phyloP scores from a whole-genome alignment of 331 rosid genomes.

The Quercus phellos region DNA sequence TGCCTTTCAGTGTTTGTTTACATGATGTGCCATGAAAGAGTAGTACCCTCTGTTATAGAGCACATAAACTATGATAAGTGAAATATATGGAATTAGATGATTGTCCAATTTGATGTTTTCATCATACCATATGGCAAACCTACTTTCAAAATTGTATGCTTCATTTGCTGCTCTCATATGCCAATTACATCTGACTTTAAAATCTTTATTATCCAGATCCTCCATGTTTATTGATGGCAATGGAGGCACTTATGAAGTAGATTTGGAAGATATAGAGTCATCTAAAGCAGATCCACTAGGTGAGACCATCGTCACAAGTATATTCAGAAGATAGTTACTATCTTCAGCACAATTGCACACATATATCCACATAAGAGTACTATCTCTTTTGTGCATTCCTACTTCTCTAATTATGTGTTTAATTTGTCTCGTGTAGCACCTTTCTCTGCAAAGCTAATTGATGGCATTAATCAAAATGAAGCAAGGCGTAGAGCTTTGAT shows the following conservation, averaged over 20 bases:
- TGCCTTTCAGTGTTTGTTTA: not conserved
- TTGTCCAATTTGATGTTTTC: not conserved
- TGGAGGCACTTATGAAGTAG: constrained; percentile 59
- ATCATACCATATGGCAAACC: not conserved
- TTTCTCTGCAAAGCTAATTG: constrained; percentile 66
- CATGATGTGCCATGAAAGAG: not conserved
- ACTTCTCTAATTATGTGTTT: not conserved
- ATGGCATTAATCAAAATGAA: constrained; percentile 79
- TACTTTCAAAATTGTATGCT: not conserved
- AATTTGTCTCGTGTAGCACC: constrained; percentile 51
- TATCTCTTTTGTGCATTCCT: constrained; percentile 9
- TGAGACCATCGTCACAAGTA: constrained; percentile 7
- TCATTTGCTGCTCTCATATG: not conserved
- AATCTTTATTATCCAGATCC: constrained; percentile 42
- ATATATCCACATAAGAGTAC: not conserved
- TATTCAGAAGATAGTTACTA: not conserved
- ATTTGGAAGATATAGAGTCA: constrained; percentile 46
- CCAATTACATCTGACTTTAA: constrained; percentile 22
- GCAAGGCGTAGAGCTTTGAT: constrained; percentile 73
- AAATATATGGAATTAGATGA: not conserved
- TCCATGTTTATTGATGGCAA: constrained; percentile 51
- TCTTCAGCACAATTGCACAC: not conserved
- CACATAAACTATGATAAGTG: not conserved
- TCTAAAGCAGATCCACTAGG: constrained; percentile 72
- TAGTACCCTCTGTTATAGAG: too few species aligned